A percentile compares a stretch with the other conserved stretches of the same genome.
These are phyloP conservation scores for Eucalyptus dawsonii DNA, from an alignment of 345 rosid genomes.

Conservation along the genomic window DNA sequence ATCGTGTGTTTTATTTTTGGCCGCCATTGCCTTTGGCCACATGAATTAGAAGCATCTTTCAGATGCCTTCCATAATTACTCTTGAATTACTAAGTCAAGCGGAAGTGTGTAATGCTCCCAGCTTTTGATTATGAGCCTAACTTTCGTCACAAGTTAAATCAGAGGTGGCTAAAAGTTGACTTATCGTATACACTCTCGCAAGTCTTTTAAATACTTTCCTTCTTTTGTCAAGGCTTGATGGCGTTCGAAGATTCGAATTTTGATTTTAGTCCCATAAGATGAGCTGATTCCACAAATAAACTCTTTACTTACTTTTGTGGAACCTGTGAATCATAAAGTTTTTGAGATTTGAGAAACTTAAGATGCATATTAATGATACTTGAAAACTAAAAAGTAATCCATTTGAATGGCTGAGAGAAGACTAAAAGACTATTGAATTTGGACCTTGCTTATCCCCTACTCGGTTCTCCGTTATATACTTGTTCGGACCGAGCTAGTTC, in stretches of 20 bases:
- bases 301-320: neutral
- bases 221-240: neutral
- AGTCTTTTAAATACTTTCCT: neutral
- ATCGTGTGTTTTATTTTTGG: neutral
- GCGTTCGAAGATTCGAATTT: too few relatives aligned
- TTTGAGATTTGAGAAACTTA: neutral
- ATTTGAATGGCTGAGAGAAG: too few relatives aligned
- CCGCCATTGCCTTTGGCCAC: neutral
- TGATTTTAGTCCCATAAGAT: too few relatives aligned
- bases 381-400: too few relatives aligned
- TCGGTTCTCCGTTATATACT: too few relatives aligned
- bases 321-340: too few relatives aligned
- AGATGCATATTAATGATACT: too few relatives aligned
- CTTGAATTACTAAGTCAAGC: neutral
- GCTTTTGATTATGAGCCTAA: neutral
- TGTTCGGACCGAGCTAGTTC: too few relatives aligned
- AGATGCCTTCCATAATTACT: neutral
- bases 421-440: too few relatives aligned
- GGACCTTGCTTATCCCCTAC: too few relatives aligned
- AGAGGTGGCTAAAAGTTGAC: neutral
- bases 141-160: neutral
- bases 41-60: neutral
- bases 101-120: neutral
- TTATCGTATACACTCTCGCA: too few relatives aligned
- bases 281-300: neutral